Base-by-base conservation (phyloP, 2,329 filamentous ascomycete species). In the Xylaria polymorpha region DNA sequence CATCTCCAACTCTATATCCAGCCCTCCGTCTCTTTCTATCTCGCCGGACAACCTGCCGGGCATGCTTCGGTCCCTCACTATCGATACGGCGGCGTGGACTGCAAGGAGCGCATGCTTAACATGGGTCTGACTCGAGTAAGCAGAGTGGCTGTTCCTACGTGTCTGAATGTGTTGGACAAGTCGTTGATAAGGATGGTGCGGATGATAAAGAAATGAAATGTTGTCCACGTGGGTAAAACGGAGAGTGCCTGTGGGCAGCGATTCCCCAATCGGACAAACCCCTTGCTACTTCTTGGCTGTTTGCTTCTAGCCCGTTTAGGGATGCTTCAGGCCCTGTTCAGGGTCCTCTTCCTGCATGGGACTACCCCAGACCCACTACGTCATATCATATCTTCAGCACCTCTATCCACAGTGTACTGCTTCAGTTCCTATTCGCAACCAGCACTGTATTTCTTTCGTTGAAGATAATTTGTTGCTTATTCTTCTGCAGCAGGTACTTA, bases 31-130 rank as follows among this genome's bases (percentile, higher is more conserved):
- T 50, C 60, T 39, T 46, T 64, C 61, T 25, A 25, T 46, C 7
- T 68, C 67, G 3, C 56, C 39, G 15, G 69, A 67, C 44, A 71
- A 29, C 29, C 63, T 50, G 39, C 69, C 67, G 37, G 69, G 69
- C 69, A 71, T 71, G 20, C 25, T 67, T 65, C 56, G 37, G 50
- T 67, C 51, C 68, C 37, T 71, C 56, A 29, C 58, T 20, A 37
- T 46, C 22, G 51, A 61, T 55, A 48, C 22, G 48, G 22, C 41
- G 61, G 25, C 35, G 37, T 55, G 22, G 56, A 41, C 20, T 20
- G 39, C 32, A 43, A 25, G 37, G 43, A 69, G 59, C 14, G 48
- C 69, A 71, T 71, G 35, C 61, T 71, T 57, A 41, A 48, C 37
- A 9, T 15, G 8, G 5, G 22, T 15, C 48, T 55, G 10, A 18